Base-by-base conservation (phyloP, 2,329 filamentous ascomycete species). In the Penicillium hordei region DNA sequence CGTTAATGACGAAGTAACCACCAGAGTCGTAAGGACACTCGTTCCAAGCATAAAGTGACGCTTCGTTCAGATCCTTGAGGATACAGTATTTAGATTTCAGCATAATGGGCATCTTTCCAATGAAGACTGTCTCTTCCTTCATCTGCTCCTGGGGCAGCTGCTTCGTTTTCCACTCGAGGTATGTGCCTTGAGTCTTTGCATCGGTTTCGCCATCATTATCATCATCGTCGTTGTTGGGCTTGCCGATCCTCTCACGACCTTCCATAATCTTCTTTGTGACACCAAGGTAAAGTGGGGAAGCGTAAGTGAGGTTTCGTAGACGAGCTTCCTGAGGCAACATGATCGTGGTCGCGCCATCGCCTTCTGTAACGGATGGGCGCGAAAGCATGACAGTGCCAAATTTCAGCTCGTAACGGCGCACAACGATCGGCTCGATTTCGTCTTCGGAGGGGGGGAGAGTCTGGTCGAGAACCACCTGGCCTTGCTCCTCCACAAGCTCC, bases 1-100 rank as follows among this genome's bases (percentile, higher is more conserved):
- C 94, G 78, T 99, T 99, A 82, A 99, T 99, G 69, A 99, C 91
- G 72, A 99, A 99, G 77, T 99, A 99, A 65, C 94, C 94, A 66
- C 94, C 94, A 72, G 97, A 94, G 71, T 99, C 94, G 75, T 97
- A 99, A 0, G 94, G 94, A 66, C 94, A 99, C 77, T 99, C 94
- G 72, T 96, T 96, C 75, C 95, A 88, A 46, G 90, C 83, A 73
- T 96, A 97, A 1, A 99, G 82, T 49, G 90, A 89, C 52, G 94
- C 88, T 64, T 97, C 93, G 48, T 86, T 85, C 71, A 95, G 86
- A 65, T 89, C 88, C 66, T 89, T 89, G 65, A 99, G 78, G 64
- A 95, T 91, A 76, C 94, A 99, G 68, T 96, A 94, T 76, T 93
- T 91, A 31, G 93, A 97, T 79, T 97, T 96, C 68, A 99, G 83